Percentiles rank a stretch among this genome's conserved stretches.
Conservation (phyloP, 2,329 filamentous ascomycete species). For the Phyllosticta citrichinensis region DNA sequence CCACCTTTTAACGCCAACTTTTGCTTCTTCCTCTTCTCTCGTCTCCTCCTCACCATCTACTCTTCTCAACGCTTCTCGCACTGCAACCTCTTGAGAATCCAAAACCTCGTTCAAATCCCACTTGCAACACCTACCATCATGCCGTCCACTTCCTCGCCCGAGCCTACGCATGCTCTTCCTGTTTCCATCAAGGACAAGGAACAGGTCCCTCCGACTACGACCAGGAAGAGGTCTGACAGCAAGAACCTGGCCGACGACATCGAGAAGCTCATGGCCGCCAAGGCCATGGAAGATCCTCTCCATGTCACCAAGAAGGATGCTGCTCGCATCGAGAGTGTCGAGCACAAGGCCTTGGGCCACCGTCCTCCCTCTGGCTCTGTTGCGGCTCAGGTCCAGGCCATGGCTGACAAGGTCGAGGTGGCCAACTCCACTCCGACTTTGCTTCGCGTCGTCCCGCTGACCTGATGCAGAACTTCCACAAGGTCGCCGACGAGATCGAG, state of each 20-base stretch:
- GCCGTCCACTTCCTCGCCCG: not conserved
- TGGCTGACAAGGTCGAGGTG: constrained; percentile 11
- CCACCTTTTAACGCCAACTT: not conserved
- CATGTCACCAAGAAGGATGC: constrained; percentile 24
- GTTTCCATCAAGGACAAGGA: not conserved
- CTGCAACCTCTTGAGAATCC: not conserved
- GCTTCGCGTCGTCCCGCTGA: not conserved
- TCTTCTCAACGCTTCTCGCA: not conserved
- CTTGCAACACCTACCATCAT: not conserved
- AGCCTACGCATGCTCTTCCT: not conserved
- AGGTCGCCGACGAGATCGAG: not conserved
- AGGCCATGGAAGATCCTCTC: constrained; percentile 19
- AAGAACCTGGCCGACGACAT: constrained; percentile 1
- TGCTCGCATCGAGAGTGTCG: constrained; percentile 16
- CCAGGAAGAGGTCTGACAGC: not conserved
- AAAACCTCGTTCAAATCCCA: not conserved
- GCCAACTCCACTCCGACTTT: not conserved
- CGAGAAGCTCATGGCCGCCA: constrained; percentile 2
- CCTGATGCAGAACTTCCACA: not conserved
- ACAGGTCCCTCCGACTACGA: not conserved
- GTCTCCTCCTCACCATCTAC: not conserved
- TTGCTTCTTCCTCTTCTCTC: not conserved
- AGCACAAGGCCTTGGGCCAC: not conserved
- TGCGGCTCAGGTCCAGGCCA: constrained; percentile 2
- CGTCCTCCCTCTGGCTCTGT: not conserved